phyloP scores from a whole-genome alignment of 2,329 filamentous ascomycete genomes.

The Didymellaceae sp. region DNA sequence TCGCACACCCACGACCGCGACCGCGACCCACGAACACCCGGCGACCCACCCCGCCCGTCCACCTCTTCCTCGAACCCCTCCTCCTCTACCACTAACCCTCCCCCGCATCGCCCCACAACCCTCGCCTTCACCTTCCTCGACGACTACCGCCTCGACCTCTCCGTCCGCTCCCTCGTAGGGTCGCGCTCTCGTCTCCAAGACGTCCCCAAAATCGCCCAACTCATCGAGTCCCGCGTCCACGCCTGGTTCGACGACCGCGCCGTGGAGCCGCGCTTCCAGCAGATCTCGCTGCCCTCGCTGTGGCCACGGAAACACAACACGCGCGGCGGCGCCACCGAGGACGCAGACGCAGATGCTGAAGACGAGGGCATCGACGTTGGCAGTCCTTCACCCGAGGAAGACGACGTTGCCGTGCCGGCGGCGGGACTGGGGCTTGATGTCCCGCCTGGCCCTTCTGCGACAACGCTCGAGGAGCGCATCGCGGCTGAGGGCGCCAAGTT shows the following conservation, averaged over 20 bases:
- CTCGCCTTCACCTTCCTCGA: conserved; percentile 94
- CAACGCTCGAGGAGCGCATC: conserved; percentile 14
- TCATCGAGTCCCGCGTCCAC: conserved; percentile 80
- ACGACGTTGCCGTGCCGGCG: conserved; percentile 15
- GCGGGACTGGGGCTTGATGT: background rate
- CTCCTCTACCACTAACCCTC: conserved; percentile 6
- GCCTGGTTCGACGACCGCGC: conserved; percentile 88
- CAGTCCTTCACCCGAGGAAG: background rate
- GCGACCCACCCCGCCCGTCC: conserved; percentile 55
- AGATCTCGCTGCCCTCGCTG: conserved; percentile 80
- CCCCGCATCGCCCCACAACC: conserved; percentile 69
- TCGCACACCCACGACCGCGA: conserved; percentile 27
- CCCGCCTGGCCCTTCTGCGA: background rate
- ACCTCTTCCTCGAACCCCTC: conserved; percentile 5
- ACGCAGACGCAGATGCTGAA: conserved; percentile 26
- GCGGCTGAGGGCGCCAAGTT: conserved; percentile 47
- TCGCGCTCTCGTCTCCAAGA: conserved; percentile 82
- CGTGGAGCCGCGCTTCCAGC: conserved; percentile 85
- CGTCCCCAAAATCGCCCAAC: conserved; percentile 85
- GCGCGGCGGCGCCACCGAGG: conserved; percentile 68
- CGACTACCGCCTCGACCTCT: conserved; percentile 84
- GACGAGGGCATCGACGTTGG: conserved; percentile 21
- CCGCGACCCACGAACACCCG: conserved; percentile 11
- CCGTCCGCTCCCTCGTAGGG: conserved; percentile 78
- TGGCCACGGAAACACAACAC: conserved; percentile 89